Conservation (phyloP, 768 basidiomycete genomes). For the Omphalotus guepiniiformis region DNA sequence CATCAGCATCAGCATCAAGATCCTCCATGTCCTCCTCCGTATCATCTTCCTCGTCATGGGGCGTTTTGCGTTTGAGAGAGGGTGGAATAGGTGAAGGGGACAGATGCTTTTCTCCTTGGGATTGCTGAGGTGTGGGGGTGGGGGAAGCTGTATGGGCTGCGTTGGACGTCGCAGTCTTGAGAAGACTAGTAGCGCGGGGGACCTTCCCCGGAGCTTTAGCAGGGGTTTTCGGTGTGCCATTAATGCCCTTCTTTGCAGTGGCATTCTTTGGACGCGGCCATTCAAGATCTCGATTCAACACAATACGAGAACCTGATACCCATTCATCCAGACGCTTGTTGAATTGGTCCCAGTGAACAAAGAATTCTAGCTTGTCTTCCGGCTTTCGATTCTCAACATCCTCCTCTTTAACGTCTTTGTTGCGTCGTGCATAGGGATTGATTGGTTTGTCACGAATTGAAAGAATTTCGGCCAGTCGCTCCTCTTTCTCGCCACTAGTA, state of each 20-base stretch:
- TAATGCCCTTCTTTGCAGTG: constrained; percentile 49
- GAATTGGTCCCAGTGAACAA: constrained; percentile 98
- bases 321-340: constrained; percentile 99
- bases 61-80: constrained; percentile 61
- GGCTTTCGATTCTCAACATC: constrained; percentile 37
- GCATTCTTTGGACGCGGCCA: constrained; percentile 88
- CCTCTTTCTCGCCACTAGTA: constrained; percentile 71
- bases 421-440: constrained; percentile 52
- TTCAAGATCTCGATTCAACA: constrained; percentile 83
- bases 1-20: constrained; percentile 57
- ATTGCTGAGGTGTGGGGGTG: constrained; percentile 34
- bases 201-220: constrained; percentile 63
- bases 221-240: constrained; percentile 46
- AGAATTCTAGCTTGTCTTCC: constrained; percentile 87
- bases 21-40: constrained; percentile 54
- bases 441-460: constrained; percentile 87
- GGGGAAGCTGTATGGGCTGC: constrained; percentile 57
- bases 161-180: constrained; percentile 69
- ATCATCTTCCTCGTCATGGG: constrained; percentile 64
- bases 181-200: constrained; percentile 51
- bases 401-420: constrained; percentile 38
- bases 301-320: constrained; percentile 84
- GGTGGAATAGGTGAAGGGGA: constrained; percentile 58
- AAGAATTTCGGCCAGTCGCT: constrained; percentile 92
- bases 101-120: constrained; percentile 28